phyloP scores from a whole-genome alignment of 2,329 filamentous ascomycete genomes.

The Huntiella omanensis region DNA sequence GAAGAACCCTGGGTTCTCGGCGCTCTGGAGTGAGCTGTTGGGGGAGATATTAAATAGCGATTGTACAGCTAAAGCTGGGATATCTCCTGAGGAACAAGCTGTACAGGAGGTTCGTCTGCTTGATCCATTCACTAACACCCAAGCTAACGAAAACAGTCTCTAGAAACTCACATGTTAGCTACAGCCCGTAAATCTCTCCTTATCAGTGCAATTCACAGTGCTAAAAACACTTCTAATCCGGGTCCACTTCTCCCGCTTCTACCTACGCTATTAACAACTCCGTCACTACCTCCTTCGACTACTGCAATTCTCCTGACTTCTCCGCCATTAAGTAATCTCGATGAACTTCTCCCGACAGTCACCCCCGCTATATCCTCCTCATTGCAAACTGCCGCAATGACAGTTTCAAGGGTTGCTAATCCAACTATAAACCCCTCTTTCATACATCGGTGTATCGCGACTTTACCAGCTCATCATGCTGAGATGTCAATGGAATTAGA shows the following conservation, averaged over 20 bases:
- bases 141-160: background rate
- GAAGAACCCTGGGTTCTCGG: slow-evolving; percentile 35
- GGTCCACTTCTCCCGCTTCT: slow-evolving; percentile 30
- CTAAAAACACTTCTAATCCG: slow-evolving; percentile 15
- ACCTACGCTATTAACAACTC: slow-evolving; percentile 25
- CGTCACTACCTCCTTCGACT: slow-evolving; percentile 20
- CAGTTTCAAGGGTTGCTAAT: slow-evolving; percentile 25
- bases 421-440: slow-evolving; percentile 33
- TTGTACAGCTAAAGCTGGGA: slow-evolving; percentile 35
- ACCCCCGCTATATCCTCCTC: slow-evolving; percentile 27
- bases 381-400: slow-evolving; percentile 30
- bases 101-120: slow-evolving; percentile 25
- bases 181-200: slow-evolving; percentile 33
- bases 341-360: slow-evolving; percentile 28
- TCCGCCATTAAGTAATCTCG: slow-evolving; percentile 30
- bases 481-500: slow-evolving; percentile 20
- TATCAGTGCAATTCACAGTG: slow-evolving; percentile 28
- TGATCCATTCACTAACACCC: background rate
- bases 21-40: too few species aligned
- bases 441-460: slow-evolving; percentile 37
- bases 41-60: slow-evolving; percentile 33
- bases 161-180: slow-evolving; percentile 31
- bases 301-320: slow-evolving; percentile 27
- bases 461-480: slow-evolving; percentile 24
- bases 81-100: slow-evolving; percentile 29